A percentile compares a stretch with the other conserved stretches of the same genome.
These are phyloP conservation scores for Fonsecaea pedrosoi DNA, from an alignment of 2,329 filamentous ascomycete species.

Conservation along the genomic window DNA sequence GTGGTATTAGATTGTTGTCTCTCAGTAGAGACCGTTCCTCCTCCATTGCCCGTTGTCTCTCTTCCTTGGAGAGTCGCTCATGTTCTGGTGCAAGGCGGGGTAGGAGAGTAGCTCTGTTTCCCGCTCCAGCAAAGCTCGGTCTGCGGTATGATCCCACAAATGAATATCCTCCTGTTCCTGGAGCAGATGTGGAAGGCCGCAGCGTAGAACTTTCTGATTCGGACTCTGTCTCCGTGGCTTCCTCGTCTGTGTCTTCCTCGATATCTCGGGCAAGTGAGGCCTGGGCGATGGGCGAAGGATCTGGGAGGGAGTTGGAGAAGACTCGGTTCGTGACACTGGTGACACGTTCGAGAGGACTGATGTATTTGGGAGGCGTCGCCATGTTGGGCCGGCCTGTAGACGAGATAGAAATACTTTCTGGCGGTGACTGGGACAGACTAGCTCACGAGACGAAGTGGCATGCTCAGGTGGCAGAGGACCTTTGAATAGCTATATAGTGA, in stretches of 20 bases:
- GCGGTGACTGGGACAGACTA: constrained; percentile 5
- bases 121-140: constrained; percentile 76
- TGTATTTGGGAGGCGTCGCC: constrained; percentile 25
- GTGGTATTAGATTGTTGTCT: constrained; percentile 65
- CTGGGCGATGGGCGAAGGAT: constrained; percentile 70
- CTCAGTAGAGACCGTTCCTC: constrained; percentile 65
- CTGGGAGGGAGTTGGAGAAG: constrained; percentile 56
- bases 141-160: constrained; percentile 74
- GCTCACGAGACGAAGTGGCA: constrained; percentile 16
- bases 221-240: constrained; percentile 40
- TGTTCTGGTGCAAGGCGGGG: constrained; percentile 52
- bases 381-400: constrained; percentile 21
- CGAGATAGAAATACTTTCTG: constrained; percentile 1
- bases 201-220: constrained; percentile 51
- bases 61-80: constrained; percentile 58
- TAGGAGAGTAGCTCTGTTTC: constrained; percentile 72
- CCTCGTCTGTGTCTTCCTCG: constrained; percentile 67
- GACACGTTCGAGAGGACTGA: constrained; percentile 33
- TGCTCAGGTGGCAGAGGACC: constrained; percentile 20
- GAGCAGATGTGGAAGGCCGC: constrained; percentile 49
- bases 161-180: constrained; percentile 51
- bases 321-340: constrained; percentile 33
- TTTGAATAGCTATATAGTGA: background rate
- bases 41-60: constrained; percentile 60
- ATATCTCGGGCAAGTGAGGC: constrained; percentile 71